Conservation (phyloP, 176 grass and related monocot genomes). For the Oryza australiensis region DNA sequence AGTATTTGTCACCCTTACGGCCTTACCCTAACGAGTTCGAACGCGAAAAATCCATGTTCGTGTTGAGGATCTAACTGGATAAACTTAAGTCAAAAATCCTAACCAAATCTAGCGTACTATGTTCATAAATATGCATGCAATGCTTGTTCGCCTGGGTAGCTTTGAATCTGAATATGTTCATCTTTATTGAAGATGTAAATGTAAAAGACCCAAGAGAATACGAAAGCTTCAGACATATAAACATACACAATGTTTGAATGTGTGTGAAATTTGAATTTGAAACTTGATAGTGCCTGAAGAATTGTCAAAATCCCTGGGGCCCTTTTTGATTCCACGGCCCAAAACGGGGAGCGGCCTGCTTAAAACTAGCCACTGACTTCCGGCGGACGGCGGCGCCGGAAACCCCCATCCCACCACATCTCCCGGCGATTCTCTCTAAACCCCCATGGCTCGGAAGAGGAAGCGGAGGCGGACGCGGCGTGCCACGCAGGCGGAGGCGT, state of each 20-base stretch:
- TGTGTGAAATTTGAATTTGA: not conserved
- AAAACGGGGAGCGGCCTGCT: not conserved
- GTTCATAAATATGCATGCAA: not conserved
- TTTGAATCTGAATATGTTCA: too few relatives aligned
- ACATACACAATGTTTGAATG: not conserved
- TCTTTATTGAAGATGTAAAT: too few relatives aligned
- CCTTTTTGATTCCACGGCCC: not conserved
- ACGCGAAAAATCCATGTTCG: too few relatives aligned
- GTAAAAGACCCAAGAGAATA: too few relatives aligned
- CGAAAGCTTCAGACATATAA: not conserved
- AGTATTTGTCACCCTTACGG: too few relatives aligned
- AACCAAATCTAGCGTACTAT: not conserved
- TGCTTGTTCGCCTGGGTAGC: too few relatives aligned
- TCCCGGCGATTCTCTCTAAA: not conserved
- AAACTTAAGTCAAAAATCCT: not conserved
- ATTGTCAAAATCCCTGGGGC: too few relatives aligned
- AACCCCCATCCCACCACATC: not conserved
- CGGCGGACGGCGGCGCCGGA: not conserved
- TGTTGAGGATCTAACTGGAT: not conserved
- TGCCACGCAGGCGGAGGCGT: not conserved
- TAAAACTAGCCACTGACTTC: not conserved
- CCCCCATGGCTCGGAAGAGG: slow-evolving; percentile 31
- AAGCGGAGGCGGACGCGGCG: slow-evolving; percentile 38
- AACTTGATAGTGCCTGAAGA: too few relatives aligned
- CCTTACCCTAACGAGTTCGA: too few relatives aligned